Percentiles rank a stretch among this genome's conserved stretches.
Conservation (phyloP, 2,329 filamentous ascomycete species). For the Penicillium glabrum region DNA sequence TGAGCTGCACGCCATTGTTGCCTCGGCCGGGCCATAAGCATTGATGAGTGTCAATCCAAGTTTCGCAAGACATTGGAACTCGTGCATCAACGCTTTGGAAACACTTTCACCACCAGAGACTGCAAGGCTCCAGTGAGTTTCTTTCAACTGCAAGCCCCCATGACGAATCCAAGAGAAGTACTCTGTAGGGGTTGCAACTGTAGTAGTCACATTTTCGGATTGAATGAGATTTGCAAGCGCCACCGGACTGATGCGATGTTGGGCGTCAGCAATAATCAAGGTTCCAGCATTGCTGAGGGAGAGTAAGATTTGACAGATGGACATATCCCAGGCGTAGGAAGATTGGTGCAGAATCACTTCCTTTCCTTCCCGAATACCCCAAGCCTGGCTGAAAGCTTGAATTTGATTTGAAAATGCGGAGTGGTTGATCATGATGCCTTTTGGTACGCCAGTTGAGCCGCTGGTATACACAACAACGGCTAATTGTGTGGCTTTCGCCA, state of each 20-base stretch:
- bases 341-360: slow-evolving; percentile 25
- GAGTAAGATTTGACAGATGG: slow-evolving; percentile 20
- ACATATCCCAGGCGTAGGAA: slow-evolving; percentile 24
- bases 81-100: slow-evolving; percentile 3
- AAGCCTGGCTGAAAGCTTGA: slow-evolving; percentile 5
- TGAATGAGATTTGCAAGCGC: slow-evolving; percentile 17
- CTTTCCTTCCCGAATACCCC: slow-evolving; percentile 6
- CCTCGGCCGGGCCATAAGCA: slow-evolving; percentile 31
- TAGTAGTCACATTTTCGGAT: slow-evolving; percentile 17
- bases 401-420: slow-evolving; percentile 14
- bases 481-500: slow-evolving; percentile 3
- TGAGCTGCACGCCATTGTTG: slow-evolving; percentile 19
- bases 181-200: slow-evolving; percentile 21
- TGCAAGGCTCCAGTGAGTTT: slow-evolving; percentile 8
- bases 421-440: slow-evolving; percentile 15
- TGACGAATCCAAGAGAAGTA: slow-evolving; percentile 16
- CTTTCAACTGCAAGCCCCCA: slow-evolving; percentile 6
- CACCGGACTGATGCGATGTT: slow-evolving; percentile 16
- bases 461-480: slow-evolving; percentile 22
- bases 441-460: slow-evolving; percentile 21
- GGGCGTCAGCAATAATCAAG: slow-evolving; percentile 12
- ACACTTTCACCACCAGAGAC: slow-evolving; percentile 25
- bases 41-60: slow-evolving; percentile 20
- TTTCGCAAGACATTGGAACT: slow-evolving; percentile 13
- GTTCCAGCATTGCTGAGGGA: slow-evolving; percentile 19